These are phyloP conservation scores for Petasospora rhodanensis DNA, from an alignment of 1,139 yeast species.

Conservation along the genomic window DNA sequence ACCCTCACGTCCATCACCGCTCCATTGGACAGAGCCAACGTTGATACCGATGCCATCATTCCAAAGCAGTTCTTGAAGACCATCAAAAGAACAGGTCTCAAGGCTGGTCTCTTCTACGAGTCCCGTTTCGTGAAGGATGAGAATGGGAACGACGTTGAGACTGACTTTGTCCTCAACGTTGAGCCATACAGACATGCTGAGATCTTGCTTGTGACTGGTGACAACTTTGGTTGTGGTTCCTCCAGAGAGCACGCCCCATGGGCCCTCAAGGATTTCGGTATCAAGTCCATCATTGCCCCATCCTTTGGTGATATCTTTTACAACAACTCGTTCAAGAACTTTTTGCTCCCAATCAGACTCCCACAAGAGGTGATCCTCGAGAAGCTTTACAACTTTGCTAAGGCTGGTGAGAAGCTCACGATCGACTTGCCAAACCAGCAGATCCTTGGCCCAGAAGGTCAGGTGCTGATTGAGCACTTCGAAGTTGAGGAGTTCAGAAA, in stretches of 20 bases:
- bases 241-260: conserved; percentile 99
- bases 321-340: conserved; percentile 95
- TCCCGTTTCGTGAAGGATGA: conserved; percentile 68
- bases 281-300: conserved; percentile 92
- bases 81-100: conserved; percentile 92
- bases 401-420: conserved; percentile 63
- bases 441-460: conserved; percentile 65
- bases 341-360: conserved; percentile 83
- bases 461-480: conserved; percentile 73
- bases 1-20: conserved; percentile 85
- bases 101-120: conserved; percentile 85
- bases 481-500: conserved; percentile 90
- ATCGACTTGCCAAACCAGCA: conserved; percentile 85
- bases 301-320: conserved; percentile 97
- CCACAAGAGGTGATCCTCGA: conserved; percentile 67
- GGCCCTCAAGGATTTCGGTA: conserved; percentile 98
- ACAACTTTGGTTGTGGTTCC: conserved; percentile 97
- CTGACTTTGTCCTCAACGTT: conserved; percentile 84
- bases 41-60: conserved; percentile 96
- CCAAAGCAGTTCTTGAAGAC: conserved; percentile 98
- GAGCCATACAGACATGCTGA: conserved; percentile 77
- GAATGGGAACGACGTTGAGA: conserved; percentile 71
- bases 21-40: conserved; percentile 85
- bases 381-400: conserved; percentile 76
- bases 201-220: conserved; percentile 88